Evolutionary conservation across 495 filamentous ascomycete species (phyloP).

Genomic region (Penicillium lividum): DNA sequence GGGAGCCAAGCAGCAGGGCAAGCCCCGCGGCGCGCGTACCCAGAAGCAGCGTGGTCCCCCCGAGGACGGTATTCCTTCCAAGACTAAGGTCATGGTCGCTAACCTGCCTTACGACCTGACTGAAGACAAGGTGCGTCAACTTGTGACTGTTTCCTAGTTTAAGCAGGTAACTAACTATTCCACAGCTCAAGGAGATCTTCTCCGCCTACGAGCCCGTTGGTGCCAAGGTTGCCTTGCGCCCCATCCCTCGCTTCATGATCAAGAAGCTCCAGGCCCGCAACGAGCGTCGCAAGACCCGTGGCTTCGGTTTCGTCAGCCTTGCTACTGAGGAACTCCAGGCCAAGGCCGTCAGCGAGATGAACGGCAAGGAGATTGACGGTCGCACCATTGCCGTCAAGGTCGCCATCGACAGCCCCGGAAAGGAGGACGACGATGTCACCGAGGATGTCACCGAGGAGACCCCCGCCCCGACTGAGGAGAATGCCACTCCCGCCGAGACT

Average conservation of each 20-base stretch:
- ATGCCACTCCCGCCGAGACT: conserved; percentile 26
- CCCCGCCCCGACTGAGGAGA: conserved; percentile 42
- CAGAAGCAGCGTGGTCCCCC: conserved; percentile 86
- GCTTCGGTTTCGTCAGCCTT: conserved; percentile 96
- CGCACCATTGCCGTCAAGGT: conserved; percentile 99
- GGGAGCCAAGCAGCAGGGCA: conserved; percentile 42
- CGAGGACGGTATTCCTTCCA: conserved; percentile 95
- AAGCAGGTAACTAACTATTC: not conserved
- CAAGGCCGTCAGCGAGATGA: conserved; percentile 97
- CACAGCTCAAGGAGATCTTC: conserved; percentile 95
- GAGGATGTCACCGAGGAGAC: conserved; percentile 56
- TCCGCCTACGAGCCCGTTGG: conserved; percentile 81
- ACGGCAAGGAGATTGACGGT: conserved; percentile 96
- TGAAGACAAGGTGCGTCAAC: conserved; percentile 81
- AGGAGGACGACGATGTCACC: conserved; percentile 91
- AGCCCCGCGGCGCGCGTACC: conserved; percentile 49
- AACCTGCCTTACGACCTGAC: conserved; percentile 97
- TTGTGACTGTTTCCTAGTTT: not conserved
- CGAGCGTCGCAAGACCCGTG: conserved; percentile 98
- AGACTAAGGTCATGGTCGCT: conserved; percentile 99
- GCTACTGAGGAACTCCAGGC: conserved; percentile 93
- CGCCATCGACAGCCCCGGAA: conserved; percentile 98
- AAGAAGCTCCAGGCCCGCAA: conserved; percentile 98
- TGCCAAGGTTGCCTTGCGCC: conserved; percentile 97
- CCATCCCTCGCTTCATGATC: conserved; percentile 99